A percentile compares a stretch with the other conserved stretches of the same genome.
Evolutionary conservation across 2,329 filamentous ascomycete species (phyloP).

Genomic region (Claviceps sp.): DNA sequence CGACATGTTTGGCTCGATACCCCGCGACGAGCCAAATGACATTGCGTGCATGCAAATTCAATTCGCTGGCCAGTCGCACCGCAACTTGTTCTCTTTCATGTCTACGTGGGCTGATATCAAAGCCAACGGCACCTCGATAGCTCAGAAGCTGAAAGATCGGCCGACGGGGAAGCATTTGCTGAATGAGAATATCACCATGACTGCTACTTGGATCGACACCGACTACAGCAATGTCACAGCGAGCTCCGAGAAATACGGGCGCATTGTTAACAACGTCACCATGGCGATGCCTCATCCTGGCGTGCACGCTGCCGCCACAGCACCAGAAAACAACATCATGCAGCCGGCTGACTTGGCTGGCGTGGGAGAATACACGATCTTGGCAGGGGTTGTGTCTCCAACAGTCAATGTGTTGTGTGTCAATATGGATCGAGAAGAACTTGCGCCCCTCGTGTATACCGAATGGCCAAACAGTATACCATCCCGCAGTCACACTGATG

Average conservation of each 20-base stretch:
- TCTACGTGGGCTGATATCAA: conserved; percentile 38
- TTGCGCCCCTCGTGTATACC: conserved; percentile 51
- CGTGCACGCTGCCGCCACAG: conserved; percentile 49
- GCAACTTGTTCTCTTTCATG: conserved; percentile 54
- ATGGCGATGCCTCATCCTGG: conserved; percentile 64
- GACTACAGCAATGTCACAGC: conserved; percentile 36
- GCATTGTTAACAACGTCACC: conserved; percentile 62
- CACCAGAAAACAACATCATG: conserved; percentile 49
- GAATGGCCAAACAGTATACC: conserved; percentile 37
- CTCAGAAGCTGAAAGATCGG: conserved; percentile 27
- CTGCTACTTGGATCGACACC: conserved; percentile 53
- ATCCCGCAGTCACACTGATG: conserved; percentile 18
- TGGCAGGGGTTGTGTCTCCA: conserved; percentile 57
- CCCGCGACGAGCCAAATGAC: conserved; percentile 22
- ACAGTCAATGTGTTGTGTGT: conserved; percentile 61
- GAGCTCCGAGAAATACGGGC: conserved; percentile 32
- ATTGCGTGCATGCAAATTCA: conserved; percentile 53
- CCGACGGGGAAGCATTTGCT: conserved; percentile 50
- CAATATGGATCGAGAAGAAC: conserved; percentile 44
- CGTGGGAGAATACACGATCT: conserved; percentile 53
- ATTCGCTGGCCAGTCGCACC: conserved; percentile 56
- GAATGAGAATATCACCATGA: conserved; percentile 60
- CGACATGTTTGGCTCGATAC: conserved; percentile 40
- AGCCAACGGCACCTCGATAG: conserved; percentile 26
- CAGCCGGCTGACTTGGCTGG: conserved; percentile 54